Conservation (phyloP, 768 basidiomycete genomes). For the Mycena sanguinolenta region DNA sequence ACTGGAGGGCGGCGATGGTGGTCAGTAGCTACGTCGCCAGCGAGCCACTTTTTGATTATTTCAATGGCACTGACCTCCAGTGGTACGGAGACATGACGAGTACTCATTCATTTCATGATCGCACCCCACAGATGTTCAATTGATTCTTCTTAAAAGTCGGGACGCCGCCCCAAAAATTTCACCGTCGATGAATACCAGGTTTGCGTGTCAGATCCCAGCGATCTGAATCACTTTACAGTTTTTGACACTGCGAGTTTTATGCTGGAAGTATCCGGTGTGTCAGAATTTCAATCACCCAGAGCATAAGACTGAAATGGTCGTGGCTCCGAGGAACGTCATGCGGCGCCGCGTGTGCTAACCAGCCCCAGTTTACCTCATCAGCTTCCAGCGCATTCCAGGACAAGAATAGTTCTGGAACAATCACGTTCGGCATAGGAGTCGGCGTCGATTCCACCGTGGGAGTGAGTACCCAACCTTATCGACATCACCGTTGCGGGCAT, state of each 20-base stretch:
- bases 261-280: conserved; percentile 12
- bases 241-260: conserved; percentile 11
- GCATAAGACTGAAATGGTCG: too few relatives aligned
- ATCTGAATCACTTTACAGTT: not conserved
- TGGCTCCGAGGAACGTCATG: conserved; percentile 28
- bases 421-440: conserved; percentile 14
- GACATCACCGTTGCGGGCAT: conserved; percentile 49
- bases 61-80: too few relatives aligned
- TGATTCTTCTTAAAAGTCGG: conserved; percentile 28
- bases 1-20: too few relatives aligned
- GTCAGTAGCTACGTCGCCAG: not conserved
- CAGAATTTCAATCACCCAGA: too few relatives aligned
- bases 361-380: conserved; percentile 25
- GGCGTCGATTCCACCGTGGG: conserved; percentile 40
- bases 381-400: conserved; percentile 25
- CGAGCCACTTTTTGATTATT: conserved; percentile 21
- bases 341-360: conserved; percentile 25
- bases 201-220: too few relatives aligned
- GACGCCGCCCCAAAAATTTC: conserved; percentile 38
- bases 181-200: conserved; percentile 31
- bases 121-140: not conserved
- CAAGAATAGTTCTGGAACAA: not conserved
- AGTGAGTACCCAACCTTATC: too few relatives aligned
- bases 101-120: not conserved
- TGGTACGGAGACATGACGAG: not conserved